Evolutionary conservation across 768 basidiomycete genomes (phyloP), one percentile per base, ranked within the genome.

Genomic region (Lentinula aciculospora): DNA sequence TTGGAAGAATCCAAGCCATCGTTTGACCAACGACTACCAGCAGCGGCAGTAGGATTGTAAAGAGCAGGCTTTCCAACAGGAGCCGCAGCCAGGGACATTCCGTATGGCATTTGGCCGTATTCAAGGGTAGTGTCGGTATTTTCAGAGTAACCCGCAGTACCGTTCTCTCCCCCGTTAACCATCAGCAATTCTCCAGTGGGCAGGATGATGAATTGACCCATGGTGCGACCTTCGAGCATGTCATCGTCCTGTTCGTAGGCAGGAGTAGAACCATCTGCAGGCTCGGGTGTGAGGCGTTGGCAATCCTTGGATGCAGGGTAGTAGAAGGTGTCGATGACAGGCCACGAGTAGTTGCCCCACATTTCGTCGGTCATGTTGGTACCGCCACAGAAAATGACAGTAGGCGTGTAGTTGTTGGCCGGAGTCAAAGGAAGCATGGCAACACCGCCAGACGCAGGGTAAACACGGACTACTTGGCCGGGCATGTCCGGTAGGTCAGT

Each of bases 381-480:
- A 28, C 96, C 96, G 51, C 95, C 95, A 62, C 95, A 98, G 73
- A 98, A 95, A 40, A 98, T 64, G 42, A 97, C 68, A 0, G 92
- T 92, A 0, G 88, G 91, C 0, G 78, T 82, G 69, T 91, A 98
- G 67, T 91, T 88, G 74, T 96, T 97, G 28, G 79, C 87, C 3
- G 90, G 88, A 1, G 91, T 95, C 17, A 98, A 78, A 6, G 95
- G 95, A 0, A 98, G 80, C 88, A 98, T 92, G 39, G 89, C 89
- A 3, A 81, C 81, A 0, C 88, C 95, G 28, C 91, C 93, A 7
- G 93, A 93, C 0, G 89, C 95, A 12, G 94, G 94, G 67, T 95
- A 95, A 4, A 92, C 89, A 31, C 93, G 87, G 25, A 82, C 83
- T 44, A 95, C 84, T 44, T 78, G 73, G 28, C 76, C 75, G 0